phyloP scores from a whole-genome alignment of 2,329 filamentous ascomycete species.

The Trichoderma sp. region DNA sequence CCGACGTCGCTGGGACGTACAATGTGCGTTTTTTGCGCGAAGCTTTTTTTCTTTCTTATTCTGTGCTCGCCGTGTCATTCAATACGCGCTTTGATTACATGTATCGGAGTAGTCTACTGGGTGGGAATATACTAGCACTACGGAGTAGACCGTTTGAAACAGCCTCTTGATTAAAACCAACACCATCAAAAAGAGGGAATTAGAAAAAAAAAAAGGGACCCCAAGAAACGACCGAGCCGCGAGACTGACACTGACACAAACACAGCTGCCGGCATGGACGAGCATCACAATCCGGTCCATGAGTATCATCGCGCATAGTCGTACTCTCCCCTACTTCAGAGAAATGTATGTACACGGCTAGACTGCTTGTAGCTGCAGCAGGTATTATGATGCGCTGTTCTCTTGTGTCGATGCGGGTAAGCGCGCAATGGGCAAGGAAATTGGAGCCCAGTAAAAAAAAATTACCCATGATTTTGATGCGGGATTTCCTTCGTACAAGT shows the following conservation, averaged over 20 bases:
- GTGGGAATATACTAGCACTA: neutral
- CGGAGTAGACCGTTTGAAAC: neutral
- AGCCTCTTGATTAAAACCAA: neutral
- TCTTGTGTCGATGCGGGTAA: slow-evolving; percentile 13
- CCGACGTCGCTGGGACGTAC: slow-evolving; percentile 23
- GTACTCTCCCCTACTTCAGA: neutral
- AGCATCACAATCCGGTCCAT: neutral
- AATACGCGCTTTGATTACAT: neutral
- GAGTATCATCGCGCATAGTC: neutral
- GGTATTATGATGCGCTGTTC: neutral
- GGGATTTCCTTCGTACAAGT: slow-evolving; percentile 26
- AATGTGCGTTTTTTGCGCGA: neutral
- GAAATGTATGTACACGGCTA: neutral
- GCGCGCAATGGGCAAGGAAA: slow-evolving; percentile 13
- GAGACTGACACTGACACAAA: neutral
- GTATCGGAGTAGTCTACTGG: neutral
- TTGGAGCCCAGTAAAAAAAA: neutral
- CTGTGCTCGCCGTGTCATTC: neutral
- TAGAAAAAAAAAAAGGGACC: neutral
- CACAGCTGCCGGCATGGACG: neutral
- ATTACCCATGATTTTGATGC: slow-evolving; percentile 3
- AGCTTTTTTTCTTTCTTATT: neutral
- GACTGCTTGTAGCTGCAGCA: neutral
- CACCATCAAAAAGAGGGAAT: neutral
- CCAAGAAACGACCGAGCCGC: neutral